These are phyloP conservation scores for Chaetothyriales sp. DNA, from an alignment of 2,329 filamentous ascomycete genomes.

Conservation along the genomic window DNA sequence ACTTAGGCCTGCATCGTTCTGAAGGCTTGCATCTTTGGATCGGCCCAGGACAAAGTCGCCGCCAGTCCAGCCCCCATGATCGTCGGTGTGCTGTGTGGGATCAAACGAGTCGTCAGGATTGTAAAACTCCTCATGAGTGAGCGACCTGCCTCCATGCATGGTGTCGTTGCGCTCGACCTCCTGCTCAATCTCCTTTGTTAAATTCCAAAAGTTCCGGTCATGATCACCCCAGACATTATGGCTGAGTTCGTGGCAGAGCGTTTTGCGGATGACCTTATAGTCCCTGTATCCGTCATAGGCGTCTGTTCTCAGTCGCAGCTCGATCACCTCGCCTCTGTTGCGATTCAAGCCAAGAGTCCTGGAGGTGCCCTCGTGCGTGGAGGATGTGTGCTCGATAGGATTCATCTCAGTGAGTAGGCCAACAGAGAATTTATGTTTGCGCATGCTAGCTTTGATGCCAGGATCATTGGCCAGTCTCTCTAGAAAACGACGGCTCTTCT, in stretches of 20 bases:
- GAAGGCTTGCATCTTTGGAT: conserved; percentile 28
- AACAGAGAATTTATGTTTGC: conserved; percentile 70
- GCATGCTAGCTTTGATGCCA: conserved; percentile 74
- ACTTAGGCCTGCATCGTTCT: conserved; percentile 39
- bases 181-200: conserved; percentile 69
- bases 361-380: conserved; percentile 49
- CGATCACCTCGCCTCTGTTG: conserved; percentile 78
- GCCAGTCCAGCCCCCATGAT: conserved; percentile 60
- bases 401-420: conserved; percentile 91
- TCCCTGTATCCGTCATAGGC: conserved; percentile 87
- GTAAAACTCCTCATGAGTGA: conserved; percentile 48
- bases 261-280: conserved; percentile 81
- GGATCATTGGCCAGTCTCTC: conserved; percentile 66
- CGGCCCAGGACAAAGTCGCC: conserved; percentile 62
- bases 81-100: conserved; percentile 46
- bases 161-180: conserved; percentile 76
- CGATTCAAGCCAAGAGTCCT: conserved; percentile 75
- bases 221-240: conserved; percentile 82
- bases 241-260: conserved; percentile 85
- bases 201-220: conserved; percentile 75
- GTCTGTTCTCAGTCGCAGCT: conserved; percentile 81
- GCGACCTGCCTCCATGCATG: conserved; percentile 52
- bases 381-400: conserved; percentile 58
- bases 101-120: conserved; percentile 38
- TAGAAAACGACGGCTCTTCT: conserved; percentile 57